Base-by-base conservation (phyloP, 2,329 filamentous ascomycete genomes). In the Colletotrichum zoysiae region DNA sequence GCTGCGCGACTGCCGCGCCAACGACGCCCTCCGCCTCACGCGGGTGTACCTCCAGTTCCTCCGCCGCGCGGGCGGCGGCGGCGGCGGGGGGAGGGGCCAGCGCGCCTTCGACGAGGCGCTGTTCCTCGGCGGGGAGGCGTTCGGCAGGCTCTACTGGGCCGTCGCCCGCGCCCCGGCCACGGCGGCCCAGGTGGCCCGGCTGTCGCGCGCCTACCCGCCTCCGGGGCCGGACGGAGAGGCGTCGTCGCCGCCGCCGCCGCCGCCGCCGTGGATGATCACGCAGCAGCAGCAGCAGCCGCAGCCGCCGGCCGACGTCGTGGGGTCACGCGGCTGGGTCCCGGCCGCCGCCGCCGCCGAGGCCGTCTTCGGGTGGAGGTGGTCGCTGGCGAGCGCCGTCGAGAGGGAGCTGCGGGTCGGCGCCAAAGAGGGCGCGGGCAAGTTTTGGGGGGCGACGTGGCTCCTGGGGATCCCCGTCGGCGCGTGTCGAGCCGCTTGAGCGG, bases 31-130 rank as follows among this genome's bases (percentile, higher is more conserved):
- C n/a, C 75, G 79, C 11, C 74, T 81, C n/a, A 35, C 77, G 8
- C 79, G 78, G 71, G 70, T 76, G 12, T 81, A 81, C 58, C 40
- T 80, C 44, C 51, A 71, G 9, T 81, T 81, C 44, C 74, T 81
- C 20, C 74, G 77, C 23, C 51, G 35, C 44, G 71, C 78, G 40
- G 64, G 75, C 59, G 30, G 30, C 0, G 58, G n/a, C n/a, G n/a
- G n/a, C n/a, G n/a, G n/a, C n/a, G n/a, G n/a, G n/a, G n/a, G n/a
- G n/a, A n/a, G 59, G n/a, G 72, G 77, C 61, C 53, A 57, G 1
- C 59, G 69, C 0, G 62, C 50, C 0, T 81, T 81, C 53, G 75
- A 81, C 67, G 35, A 35, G 1, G 74, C 74, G 0, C 77, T 81
- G 70, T 75, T 79, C 18, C 26, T 62, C 7, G 77, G 74, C 14